Evolutionary conservation across 2,329 filamentous ascomycete species (phyloP), one percentile per base, ranked within the genome.

Genomic region (Sarocladium kiliense): DNA sequence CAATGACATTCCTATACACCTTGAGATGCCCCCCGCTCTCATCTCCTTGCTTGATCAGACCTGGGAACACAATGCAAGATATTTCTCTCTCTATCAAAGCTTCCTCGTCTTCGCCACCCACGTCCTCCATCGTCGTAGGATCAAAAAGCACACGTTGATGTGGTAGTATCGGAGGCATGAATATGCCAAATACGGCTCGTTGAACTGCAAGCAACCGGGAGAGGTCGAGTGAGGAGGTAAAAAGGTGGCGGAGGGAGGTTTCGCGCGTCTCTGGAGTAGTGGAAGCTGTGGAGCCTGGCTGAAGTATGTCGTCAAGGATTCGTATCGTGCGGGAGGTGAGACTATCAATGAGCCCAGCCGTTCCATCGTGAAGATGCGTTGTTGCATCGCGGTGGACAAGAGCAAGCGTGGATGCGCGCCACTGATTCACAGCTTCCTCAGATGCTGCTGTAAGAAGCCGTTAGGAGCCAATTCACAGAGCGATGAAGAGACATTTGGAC

Each of bases 341-440:
- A 12, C 64, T 62, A 36, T 78, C 73, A 16, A 72, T 70, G 30
- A 77, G 63, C 23, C 63, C 60, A 19, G 68, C 59, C 3, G 80
- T 82, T 61, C 78, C 72, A 14, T 68, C 62, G 53, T 76, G 70
- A 32, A 84, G 72, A 55, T 71, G 75, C 32, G 71, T 63, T 16
- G 70, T 66, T 5, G 77, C 73, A 57, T 81, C 80, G 61, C 80
- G 81, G 54, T 76, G 77, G 53, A 88, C 67, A 42, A 85, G 74
- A 25, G 80, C 75, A 39, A 87, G 74, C 1, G 85, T 88, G n/a
- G 77, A 74, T 5, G 84, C 81, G 37, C 85, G 81, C 85, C 85
- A 88, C 63, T 84, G 80, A 64, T 86, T 87, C 58, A 85, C 75
- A 27, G 77, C 72, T 58, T 81, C 77, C 45, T 73, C 71, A 4